phyloP scores from a whole-genome alignment of 2,329 filamentous ascomycete species.

The Byssothecium circinans region DNA sequence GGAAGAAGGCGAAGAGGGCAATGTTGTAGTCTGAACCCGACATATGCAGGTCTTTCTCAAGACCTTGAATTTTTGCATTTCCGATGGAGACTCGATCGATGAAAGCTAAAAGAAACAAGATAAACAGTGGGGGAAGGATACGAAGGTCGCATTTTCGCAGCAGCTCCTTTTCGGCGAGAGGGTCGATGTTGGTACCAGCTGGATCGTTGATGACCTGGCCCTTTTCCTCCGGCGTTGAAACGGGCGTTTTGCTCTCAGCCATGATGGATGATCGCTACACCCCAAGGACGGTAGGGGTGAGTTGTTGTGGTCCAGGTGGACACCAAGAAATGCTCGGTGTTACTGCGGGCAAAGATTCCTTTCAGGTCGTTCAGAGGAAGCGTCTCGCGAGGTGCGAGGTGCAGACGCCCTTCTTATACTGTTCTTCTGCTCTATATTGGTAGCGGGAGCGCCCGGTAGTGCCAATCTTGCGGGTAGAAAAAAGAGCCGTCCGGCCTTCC shows the following conservation, averaged over 20 bases:
- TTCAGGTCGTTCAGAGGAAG: no score
- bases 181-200: slow-evolving; percentile 32
- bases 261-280: slow-evolving; percentile 13
- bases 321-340: no score
- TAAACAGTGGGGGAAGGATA: slow-evolving; percentile 52
- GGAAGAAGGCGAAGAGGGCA: slow-evolving; percentile 43
- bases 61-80: slow-evolving; percentile 46
- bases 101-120: slow-evolving; percentile 43
- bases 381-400: no score
- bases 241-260: slow-evolving; percentile 10
- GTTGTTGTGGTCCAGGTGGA: not conserved
- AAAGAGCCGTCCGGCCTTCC: no score
- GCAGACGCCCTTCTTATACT: no score
- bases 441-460: no score
- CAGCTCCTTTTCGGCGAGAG: slow-evolving; percentile 48
- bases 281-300: not conserved
- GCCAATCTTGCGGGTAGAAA: no score
- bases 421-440: no score
- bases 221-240: slow-evolving; percentile 18
- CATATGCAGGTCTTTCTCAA: slow-evolving; percentile 44
- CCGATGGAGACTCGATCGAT: slow-evolving; percentile 42
- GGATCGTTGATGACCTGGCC: slow-evolving; percentile 30
- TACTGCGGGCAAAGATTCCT: no score
- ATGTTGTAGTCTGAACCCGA: slow-evolving; percentile 41
- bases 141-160: slow-evolving; percentile 53